Evolutionary conservation across 495 filamentous ascomycete genomes (phyloP).

Genomic region (Venustampulla echinocandica): DNA sequence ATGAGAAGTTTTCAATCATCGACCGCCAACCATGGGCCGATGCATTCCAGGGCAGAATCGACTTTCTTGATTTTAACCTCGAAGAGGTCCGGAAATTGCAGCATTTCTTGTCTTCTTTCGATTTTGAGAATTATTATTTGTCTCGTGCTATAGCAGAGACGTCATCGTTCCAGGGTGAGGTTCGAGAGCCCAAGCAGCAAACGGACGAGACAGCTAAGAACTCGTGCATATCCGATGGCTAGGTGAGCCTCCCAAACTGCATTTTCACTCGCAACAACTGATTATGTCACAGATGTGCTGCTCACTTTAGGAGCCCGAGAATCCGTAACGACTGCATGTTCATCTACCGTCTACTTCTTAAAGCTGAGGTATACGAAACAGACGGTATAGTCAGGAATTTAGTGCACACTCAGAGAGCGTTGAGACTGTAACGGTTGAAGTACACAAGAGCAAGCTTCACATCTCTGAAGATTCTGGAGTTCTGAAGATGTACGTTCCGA

Average conservation of each 20-base stretch:
- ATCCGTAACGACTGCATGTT: background rate
- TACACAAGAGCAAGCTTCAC: background rate
- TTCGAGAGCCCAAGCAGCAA: constrained; percentile 3
- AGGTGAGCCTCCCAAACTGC: constrained; percentile 1
- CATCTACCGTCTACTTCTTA: background rate
- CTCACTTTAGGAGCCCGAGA: background rate
- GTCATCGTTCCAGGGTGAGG: constrained; percentile 5
- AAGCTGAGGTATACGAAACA: background rate
- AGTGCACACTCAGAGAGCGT: background rate
- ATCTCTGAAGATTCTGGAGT: background rate
- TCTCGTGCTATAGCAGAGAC: constrained; percentile 1
- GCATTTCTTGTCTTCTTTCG: background rate
- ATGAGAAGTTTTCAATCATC: background rate
- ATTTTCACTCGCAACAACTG: background rate
- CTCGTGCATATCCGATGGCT: constrained; percentile 5
- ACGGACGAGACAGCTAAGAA: constrained; percentile 1
- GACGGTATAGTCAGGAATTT: background rate
- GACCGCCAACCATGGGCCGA: constrained; percentile 1
- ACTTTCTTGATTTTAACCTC: constrained; percentile 8
- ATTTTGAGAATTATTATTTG: constrained; percentile 7
- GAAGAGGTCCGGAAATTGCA: constrained; percentile 5
- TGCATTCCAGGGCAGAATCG: background rate
- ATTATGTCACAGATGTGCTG: constrained; percentile 1
- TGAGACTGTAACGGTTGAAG: background rate
- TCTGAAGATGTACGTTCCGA: background rate